These are phyloP conservation scores for Ceratobasidium sp. DNA, from an alignment of 1,284 basidiomycete species.

Conservation along the genomic window DNA sequence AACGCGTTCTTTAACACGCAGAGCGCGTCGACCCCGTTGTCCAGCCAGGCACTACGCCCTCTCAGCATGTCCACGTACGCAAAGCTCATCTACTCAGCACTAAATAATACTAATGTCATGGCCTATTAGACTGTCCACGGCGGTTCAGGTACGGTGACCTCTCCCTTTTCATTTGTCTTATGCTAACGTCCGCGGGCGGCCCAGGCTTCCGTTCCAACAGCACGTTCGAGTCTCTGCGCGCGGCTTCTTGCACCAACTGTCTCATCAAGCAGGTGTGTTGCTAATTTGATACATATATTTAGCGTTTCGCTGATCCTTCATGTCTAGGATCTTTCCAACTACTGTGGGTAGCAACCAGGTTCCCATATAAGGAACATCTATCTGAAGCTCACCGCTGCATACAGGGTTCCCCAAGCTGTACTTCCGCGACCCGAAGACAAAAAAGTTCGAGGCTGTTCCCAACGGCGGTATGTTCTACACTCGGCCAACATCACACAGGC, in stretches of 20 bases:
- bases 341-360: conserved; percentile 48
- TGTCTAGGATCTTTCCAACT: conserved; percentile 59
- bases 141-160: conserved; percentile 34
- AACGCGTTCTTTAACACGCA: not conserved
- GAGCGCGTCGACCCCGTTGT: conserved; percentile 65
- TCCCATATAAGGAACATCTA: not conserved
- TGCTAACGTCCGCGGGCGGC: not conserved
- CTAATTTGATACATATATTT: not conserved
- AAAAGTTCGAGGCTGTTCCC: conserved; percentile 56
- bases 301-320: not conserved
- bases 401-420: conserved; percentile 62
- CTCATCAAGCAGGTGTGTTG: conserved; percentile 41
- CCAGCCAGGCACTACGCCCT: conserved; percentile 58
- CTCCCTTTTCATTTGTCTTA: not conserved
- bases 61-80: conserved; percentile 61
- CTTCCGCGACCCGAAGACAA: conserved; percentile 59
- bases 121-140: conserved; percentile 20
- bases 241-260: conserved; percentile 61
- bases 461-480: conserved; percentile 34
- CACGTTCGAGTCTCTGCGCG: conserved; percentile 58
- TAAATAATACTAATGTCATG: not conserved
- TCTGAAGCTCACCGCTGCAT: not conserved
- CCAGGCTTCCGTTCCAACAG: conserved; percentile 58
- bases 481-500: too few species aligned
- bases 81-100: conserved; percentile 10